A percentile compares a stretch with the other conserved stretches of the same genome.
Evolutionary conservation across 176 grass and related monocot genomes (phyloP).

Genomic region (Carex pumila): DNA sequence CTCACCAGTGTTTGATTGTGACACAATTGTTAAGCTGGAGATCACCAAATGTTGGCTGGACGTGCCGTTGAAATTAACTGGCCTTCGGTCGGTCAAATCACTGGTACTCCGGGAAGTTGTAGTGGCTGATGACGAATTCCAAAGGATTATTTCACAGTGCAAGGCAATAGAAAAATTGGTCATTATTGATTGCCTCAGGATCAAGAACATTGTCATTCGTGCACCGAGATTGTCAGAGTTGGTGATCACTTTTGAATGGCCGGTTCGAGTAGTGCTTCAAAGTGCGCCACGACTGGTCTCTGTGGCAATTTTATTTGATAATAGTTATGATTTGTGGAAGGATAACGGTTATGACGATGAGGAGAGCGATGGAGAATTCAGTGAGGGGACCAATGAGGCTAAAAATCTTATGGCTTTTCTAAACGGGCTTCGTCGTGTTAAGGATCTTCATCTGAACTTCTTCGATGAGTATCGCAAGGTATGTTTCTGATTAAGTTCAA

Average conservation of each 20-base stretch:
- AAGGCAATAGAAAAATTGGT: neutral
- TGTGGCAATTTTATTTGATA: slow-evolving; percentile 3
- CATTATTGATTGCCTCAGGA: slow-evolving; percentile 7
- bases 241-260: neutral
- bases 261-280: neutral
- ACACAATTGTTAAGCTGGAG: slow-evolving; percentile 16
- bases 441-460: slow-evolving; percentile 18
- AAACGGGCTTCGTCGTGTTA: neutral
- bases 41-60: neutral
- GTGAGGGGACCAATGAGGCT: neutral
- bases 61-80: neutral
- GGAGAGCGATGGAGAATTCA: neutral
- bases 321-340: neutral
- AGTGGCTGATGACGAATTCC: neutral
- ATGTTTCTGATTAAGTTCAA: neutral
- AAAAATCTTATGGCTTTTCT: slow-evolving; percentile 15
- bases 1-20: neutral
- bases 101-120: slow-evolving; percentile 1
- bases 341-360: neutral
- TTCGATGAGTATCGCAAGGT: slow-evolving; percentile 5
- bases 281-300: neutral
- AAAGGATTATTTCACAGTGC: slow-evolving; percentile 1
- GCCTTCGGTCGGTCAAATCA: neutral
- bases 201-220: slow-evolving; percentile 12
- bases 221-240: slow-evolving; percentile 6